Evolutionary conservation across 345 rosid genomes (phyloP), one percentile per base, ranked within the genome.

Genomic region (Gynandropsis gynandra): DNA sequence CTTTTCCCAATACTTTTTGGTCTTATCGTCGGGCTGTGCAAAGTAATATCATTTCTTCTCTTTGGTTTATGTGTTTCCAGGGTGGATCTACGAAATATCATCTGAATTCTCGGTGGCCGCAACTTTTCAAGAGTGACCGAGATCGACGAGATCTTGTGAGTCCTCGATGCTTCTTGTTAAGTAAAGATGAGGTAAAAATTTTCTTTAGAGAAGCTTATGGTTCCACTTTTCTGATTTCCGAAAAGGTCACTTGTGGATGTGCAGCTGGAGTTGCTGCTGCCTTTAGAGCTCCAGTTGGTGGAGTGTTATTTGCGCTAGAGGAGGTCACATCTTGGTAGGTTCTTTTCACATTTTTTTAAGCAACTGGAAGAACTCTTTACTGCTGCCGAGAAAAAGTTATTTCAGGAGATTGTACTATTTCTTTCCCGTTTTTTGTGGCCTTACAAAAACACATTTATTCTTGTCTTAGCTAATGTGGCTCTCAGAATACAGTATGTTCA

Each of bases 281-380:
- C 54, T 92, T 92, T 80, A 82, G 98, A 82, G 95, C 98, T 71
- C 96, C 95, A 4, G 95, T 92, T 72, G 98, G 98, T n/a, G 98
- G 98, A 47, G 96, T 92, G 54, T 70, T 92, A 48, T 92, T 92
- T 80, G 95, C 98, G 6, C 63, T 92, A 64, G 98, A 92, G 72
- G 98, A 92, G 78, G 96, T 85, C 64, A 85, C 98, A 44, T 87
- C 98, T 29, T 92, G 98, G 98, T 87, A 79, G 47, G 74, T 44
- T 59, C 34, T 54, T 36, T 56, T 53, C 59, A 42, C 36, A 52
- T 42, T 12, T 16, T 34, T 34, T 39, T 37, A 35, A n/a, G 27
- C 17, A 3, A 20, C 17, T 65, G 50, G 44, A 29, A 9, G 29
- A 24, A 24, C 5, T 24, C 29, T 13, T 15, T 38, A 10, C 10